phyloP scores from a whole-genome alignment of 129 eudicot species.

The Arctium minus region DNA sequence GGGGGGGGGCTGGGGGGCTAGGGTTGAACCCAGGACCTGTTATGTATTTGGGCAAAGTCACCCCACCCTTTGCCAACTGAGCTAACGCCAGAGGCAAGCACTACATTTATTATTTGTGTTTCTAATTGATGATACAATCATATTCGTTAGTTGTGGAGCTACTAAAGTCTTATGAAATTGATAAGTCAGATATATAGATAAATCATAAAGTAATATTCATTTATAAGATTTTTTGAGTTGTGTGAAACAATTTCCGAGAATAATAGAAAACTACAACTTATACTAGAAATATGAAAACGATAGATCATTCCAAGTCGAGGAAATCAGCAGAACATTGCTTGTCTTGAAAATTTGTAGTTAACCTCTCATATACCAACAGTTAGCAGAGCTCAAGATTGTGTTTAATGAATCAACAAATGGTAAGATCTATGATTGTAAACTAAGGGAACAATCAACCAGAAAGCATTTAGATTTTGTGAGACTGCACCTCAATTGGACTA shows the following conservation, averaged over 20 bases:
- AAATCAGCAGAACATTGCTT: neutral
- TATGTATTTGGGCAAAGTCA: no score
- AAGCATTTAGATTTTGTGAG: neutral
- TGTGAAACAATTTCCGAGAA: no score
- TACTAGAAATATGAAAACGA: neutral
- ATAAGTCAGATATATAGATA: no score
- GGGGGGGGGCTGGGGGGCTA: no score
- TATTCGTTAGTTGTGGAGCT: neutral
- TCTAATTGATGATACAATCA: neutral
- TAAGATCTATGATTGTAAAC: neutral
- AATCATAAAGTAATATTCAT: no score
- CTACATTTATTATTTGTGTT: neutral
- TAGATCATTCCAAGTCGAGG: neutral
- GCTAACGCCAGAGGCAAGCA: neutral
- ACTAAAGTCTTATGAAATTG: neutral
- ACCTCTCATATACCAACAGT: neutral
- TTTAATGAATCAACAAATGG: neutral
- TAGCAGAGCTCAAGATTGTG: neutral
- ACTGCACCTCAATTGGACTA: neutral
- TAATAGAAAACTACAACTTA: no score
- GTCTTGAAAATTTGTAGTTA: neutral
- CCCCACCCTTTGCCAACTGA: no score
- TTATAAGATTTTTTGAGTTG: no score
- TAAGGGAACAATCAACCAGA: neutral
- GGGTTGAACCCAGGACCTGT: no score